Evolutionary conservation across 306 rosid species (phyloP).

Genomic region (Macrotyloma uniflorum): DNA sequence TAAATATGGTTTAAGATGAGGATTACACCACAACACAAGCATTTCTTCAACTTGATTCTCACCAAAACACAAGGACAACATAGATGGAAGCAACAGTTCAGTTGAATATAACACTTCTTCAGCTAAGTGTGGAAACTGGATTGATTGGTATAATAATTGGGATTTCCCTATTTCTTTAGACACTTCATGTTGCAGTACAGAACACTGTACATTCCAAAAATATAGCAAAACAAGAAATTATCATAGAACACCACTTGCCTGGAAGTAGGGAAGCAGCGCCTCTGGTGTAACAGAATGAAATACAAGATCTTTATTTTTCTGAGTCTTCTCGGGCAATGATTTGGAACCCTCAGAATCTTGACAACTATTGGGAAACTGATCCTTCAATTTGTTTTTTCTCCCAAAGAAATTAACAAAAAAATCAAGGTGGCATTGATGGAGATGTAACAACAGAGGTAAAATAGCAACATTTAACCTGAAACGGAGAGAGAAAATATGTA

Average conservation of each 20-base stretch:
- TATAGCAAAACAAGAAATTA: slow-evolving; percentile 12
- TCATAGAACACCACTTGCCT: slow-evolving; percentile 62
- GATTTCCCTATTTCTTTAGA: slow-evolving; percentile 23
- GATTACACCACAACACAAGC: neutral
- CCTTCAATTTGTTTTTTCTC: slow-evolving; percentile 51
- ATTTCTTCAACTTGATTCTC: slow-evolving; percentile 26
- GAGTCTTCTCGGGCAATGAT: slow-evolving; percentile 43
- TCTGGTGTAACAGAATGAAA: slow-evolving; percentile 61
- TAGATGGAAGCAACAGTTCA: slow-evolving; percentile 26
- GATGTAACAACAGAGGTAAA: slow-evolving; percentile 73
- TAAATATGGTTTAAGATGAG: slow-evolving; percentile 23
- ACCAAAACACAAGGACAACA: slow-evolving; percentile 19
- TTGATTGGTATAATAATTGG: neutral
- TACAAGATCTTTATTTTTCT: slow-evolving; percentile 40
- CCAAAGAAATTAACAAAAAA: slow-evolving; percentile 84
- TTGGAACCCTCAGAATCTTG: slow-evolving; percentile 69
- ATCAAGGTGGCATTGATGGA: slow-evolving; percentile 91
- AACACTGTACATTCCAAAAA: neutral
- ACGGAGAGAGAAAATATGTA: slow-evolving; percentile 17
- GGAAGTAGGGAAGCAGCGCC: slow-evolving; percentile 97
- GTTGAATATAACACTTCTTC: slow-evolving; percentile 2
- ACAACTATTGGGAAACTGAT: slow-evolving; percentile 52
- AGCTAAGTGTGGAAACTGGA: neutral
- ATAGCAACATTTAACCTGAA: slow-evolving; percentile 73
- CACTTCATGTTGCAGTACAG: slow-evolving; percentile 16